Evolutionary conservation across 164 flowering plant genomes (phyloP), one percentile per base, ranked within the genome.

Genomic region (Euptelea pleiosperma): DNA sequence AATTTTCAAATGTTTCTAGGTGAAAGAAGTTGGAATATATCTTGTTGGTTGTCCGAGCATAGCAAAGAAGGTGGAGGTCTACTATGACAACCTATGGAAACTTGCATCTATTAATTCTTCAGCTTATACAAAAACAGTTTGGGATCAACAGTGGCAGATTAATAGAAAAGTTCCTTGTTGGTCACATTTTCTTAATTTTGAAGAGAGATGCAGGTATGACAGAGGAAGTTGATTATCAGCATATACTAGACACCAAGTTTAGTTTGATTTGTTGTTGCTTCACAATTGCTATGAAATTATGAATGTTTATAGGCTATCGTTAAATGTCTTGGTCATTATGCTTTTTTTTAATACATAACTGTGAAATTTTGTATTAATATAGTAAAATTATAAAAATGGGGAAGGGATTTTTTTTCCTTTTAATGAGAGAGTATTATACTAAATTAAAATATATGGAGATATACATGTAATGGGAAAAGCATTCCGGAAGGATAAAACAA

Each of bases 11-110:
- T 60, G 31, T 48, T 68, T 65, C n/a, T 61, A 92, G 98, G 98
- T 92, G 65, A 91, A 92, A 76, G 98, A 92, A 82, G 76, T 83
- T 59, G 98, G 96, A 12, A 73, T 92, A 44, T 92, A 92, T 72
- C 76, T 92, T 57, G 78, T 66, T 70, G 82, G 64, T 60, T 92
- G 98, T 68, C 82, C 89, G 14, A 68, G 18, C 51, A 70, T 89
- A 65, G 96, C 84, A 34, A 69, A 71, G 64, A 66, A 66, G 35
- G 83, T 89, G 29, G 82, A 73, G 66, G 55, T 58, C 52, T 92
- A 87, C 80, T 85, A 64, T 60, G 57, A 86, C 62, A 89, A 89
- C 62, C 70, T 92, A 8, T 85, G 94, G 96, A 79, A 59, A 63
- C 87, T 92, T 65, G 71, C 82, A 34, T 67, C 74, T 66, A 84